Evolutionary conservation across 192 early-diverging fungal genomes (phyloP).

Genomic region (Pilaira anomala): DNA sequence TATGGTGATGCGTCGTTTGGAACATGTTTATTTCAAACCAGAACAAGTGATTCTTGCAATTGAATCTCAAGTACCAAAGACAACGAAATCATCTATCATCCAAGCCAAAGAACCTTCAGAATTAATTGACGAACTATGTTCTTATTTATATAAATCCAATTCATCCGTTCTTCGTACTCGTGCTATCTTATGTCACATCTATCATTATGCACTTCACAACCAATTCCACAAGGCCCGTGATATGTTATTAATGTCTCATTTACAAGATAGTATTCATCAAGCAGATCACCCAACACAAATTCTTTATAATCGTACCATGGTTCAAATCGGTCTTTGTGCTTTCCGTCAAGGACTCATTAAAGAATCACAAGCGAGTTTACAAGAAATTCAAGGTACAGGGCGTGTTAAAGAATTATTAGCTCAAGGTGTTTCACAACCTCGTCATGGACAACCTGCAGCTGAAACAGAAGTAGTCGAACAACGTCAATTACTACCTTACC

Average conservation of each 20-base stretch:
- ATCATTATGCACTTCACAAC: conserved; percentile 95
- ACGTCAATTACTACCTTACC: conserved; percentile 95
- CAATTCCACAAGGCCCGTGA: conserved; percentile 90
- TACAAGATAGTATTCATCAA: conserved; percentile 88
- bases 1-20: conserved; percentile 81
- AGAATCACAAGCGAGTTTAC: conserved; percentile 79
- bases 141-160: conserved; percentile 80
- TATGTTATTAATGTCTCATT: conserved; percentile 95
- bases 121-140: conserved; percentile 82
- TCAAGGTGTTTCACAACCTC: conserved; percentile 66
- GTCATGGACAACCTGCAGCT: conserved; percentile 67
- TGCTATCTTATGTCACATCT: conserved; percentile 95
- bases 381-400: conserved; percentile 83
- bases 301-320: conserved; percentile 93
- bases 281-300: conserved; percentile 91
- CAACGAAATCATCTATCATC: conserved; percentile 45
- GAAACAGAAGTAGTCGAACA: conserved; percentile 92
- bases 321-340: conserved; percentile 94
- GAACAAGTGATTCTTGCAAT: conserved; percentile 79
- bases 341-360: conserved; percentile 91
- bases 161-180: conserved; percentile 83
- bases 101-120: conserved; percentile 46
- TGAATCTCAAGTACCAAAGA: conserved; percentile 53
- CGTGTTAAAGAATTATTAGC: conserved; percentile 91
- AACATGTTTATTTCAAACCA: conserved; percentile 97